Evolutionary conservation across 768 basidiomycete species (phyloP), one percentile per base, ranked within the genome.

Genomic region (Holtermannia corniformis): DNA sequence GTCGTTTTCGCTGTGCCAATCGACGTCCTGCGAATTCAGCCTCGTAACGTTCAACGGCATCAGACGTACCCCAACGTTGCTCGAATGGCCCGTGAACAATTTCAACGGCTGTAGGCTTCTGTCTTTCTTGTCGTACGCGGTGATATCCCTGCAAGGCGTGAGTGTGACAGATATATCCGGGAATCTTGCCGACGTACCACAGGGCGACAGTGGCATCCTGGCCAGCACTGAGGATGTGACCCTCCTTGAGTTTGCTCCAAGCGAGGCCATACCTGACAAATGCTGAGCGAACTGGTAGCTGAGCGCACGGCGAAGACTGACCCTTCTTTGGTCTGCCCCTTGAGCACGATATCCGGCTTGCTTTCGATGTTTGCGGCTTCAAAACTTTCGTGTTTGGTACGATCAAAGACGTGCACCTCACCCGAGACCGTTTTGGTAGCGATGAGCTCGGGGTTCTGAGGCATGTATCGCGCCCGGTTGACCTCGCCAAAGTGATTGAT

Each of bases 401-500:
- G 77, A 74, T 99, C 95, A 73, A 97, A 99, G n/a, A 99, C 75
- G 53, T 85, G 76, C 2, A 97, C 88, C 58, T 95, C 88, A 13
- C 93, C 95, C 4, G 81, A 82, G 5, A 90, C 80, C 20, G 91
- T 75, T 72, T 97, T 97, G 11, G 93, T 97, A 13, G 95, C 95
- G 60, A 99, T 86, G 60, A 99, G 73, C 74, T 97, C 88, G 1
- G 91, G 87, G 67, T 97, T 99, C 73, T 97, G 93, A 4, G 95
- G 95, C 92, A 97, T 97, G 72, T 97, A 99, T 49, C 95, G 82
- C 55, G 95, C 95, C 42, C 91, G 78, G 74, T 99, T 99, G 66
- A 97, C 88, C 71, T 99, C 95, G 41, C 90, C 88, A 3, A 80
- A 79, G 72, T 99, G 95, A 71, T 91, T 92, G 75, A 99, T 97